Conservation (phyloP, 1,284 basidiomycete species). For the Flammula alnicola region DNA sequence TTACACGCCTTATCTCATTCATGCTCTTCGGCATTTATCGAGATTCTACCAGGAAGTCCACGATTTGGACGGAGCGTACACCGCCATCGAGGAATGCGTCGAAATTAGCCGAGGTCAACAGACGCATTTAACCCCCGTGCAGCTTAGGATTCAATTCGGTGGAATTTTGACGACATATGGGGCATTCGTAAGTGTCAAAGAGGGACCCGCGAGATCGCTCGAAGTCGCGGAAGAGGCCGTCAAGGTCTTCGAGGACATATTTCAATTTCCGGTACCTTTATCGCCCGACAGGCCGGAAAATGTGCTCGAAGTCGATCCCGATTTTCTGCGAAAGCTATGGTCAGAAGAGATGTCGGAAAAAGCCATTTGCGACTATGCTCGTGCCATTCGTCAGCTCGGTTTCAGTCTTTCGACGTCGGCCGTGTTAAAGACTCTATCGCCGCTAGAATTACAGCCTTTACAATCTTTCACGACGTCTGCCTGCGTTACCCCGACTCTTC, state of each 20-base stretch:
- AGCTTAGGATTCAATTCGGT: slow-evolving; percentile 12
- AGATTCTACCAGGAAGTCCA: slow-evolving; percentile 3
- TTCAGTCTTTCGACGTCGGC: slow-evolving; percentile 3
- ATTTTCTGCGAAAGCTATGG: background rate
- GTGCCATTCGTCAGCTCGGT: slow-evolving; percentile 9
- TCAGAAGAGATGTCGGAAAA: slow-evolving; percentile 3
- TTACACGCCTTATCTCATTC: slow-evolving; percentile 9
- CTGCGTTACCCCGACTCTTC: no score
- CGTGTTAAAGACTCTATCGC: background rate
- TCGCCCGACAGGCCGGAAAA: background rate
- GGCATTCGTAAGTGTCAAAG: background rate
- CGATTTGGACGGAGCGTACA: slow-evolving; percentile 4
- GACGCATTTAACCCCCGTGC: background rate
- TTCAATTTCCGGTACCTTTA: background rate
- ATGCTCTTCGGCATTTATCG: slow-evolving; percentile 4
- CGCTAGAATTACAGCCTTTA: slow-evolving; percentile 1
- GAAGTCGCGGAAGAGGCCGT: slow-evolving; percentile 10
- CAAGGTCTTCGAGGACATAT: slow-evolving; percentile 1
- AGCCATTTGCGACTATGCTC: slow-evolving; percentile 8
- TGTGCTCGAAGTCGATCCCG: background rate
- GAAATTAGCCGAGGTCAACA: slow-evolving; percentile 9
- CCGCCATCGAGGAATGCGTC: slow-evolving; percentile 9
- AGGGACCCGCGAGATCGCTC: slow-evolving; percentile 2
- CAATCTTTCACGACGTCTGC: slow-evolving; percentile 4
- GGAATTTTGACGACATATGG: slow-evolving; percentile 10